Evolutionary conservation across 2,329 filamentous ascomycete genomes (phyloP), one percentile per base, ranked within the genome.

Genomic region (Helotiales sp.): DNA sequence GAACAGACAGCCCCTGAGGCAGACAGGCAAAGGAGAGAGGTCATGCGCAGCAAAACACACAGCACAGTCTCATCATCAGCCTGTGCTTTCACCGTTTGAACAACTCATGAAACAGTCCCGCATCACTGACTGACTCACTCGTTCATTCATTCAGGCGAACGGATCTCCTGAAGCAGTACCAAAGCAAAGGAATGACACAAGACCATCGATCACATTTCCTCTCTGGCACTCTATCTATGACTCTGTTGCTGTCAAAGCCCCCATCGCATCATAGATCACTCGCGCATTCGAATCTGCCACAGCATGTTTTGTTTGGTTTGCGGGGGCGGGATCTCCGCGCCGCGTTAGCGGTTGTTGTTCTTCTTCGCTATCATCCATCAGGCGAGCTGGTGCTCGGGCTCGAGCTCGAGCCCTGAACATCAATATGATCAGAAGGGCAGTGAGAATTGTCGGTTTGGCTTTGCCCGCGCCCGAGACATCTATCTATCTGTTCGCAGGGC

Each of bases 61-160:
- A 20, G 40, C 40, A 20, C 37, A n/a, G 5, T 40, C 37, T 47
- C 28, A 37, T n/a, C 17, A 54, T 61, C 61, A 57, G 58, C 64
- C 64, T 66, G 49, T 49, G 32, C 58, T 20, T 22, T 26, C 20
- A 49, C 10, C 37, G 54, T 54, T 66, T 64, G 67, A 67, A 67
- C 67, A 69, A 65, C 67, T 67, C 67, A 69, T 69, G 67, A 69
- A 69, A 69, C 67, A 69, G 20, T 26, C 24, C 45, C 50, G 49
- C 47, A 24, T 5, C 40, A 45, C 40, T n/a, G n/a, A n/a, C n/a
- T n/a, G n/a, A n/a, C n/a, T n/a, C n/a, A n/a, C n/a, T n/a, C n/a
- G n/a, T n/a, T n/a, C n/a, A n/a, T n/a, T n/a, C 64, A 20, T 20
- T 10, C 45, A 49, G 30, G 52, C 61, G 34, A 57, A 64, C 61